A percentile compares a stretch with the other conserved stretches of the same genome.
Conservation (phyloP, 768 basidiomycete species). For the Epithele typhae region DNA sequence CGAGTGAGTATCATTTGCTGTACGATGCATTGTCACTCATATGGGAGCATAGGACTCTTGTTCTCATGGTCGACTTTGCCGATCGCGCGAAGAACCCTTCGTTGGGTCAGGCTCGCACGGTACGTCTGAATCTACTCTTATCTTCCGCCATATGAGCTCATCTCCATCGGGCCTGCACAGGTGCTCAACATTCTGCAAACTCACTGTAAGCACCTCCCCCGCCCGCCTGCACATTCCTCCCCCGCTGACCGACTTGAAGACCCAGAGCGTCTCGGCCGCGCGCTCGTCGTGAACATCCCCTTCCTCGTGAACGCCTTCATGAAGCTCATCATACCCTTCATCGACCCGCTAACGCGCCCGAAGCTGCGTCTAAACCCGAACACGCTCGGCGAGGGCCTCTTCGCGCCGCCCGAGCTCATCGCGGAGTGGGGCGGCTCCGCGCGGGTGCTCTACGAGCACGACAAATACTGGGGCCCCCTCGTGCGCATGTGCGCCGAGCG, state of each 20-base stretch:
- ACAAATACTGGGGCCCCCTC: conserved; percentile 69
- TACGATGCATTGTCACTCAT: background rate
- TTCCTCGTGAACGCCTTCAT: conserved; percentile 72
- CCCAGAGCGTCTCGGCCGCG: conserved; percentile 76
- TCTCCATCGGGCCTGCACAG: conserved; percentile 5
- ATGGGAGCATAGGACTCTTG: conserved; percentile 45
- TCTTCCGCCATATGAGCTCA: too few species aligned
- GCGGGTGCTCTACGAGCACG: conserved; percentile 71
- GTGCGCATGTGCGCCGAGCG: conserved; percentile 50
- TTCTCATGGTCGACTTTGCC: conserved; percentile 73
- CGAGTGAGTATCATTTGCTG: conserved; percentile 47
- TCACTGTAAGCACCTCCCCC: conserved; percentile 39
- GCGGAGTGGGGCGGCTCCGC: conserved; percentile 65
- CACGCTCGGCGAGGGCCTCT: conserved; percentile 60
- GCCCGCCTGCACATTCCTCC: background rate
- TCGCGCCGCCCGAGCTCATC: conserved; percentile 68
- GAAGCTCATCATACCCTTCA: conserved; percentile 74
- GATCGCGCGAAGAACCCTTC: conserved; percentile 62
- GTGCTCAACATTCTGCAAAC: conserved; percentile 59
- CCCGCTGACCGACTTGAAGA: conserved; percentile 25
- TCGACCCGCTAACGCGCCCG: conserved; percentile 75
- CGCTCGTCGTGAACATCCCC: conserved; percentile 78
- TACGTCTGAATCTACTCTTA: conserved; percentile 20
- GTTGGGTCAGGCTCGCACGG: conserved; percentile 32
- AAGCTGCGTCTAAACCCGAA: conserved; percentile 77